Base-by-base conservation (phyloP, 352 stramenopile species). In the Phytophthora boehmeriae region DNA sequence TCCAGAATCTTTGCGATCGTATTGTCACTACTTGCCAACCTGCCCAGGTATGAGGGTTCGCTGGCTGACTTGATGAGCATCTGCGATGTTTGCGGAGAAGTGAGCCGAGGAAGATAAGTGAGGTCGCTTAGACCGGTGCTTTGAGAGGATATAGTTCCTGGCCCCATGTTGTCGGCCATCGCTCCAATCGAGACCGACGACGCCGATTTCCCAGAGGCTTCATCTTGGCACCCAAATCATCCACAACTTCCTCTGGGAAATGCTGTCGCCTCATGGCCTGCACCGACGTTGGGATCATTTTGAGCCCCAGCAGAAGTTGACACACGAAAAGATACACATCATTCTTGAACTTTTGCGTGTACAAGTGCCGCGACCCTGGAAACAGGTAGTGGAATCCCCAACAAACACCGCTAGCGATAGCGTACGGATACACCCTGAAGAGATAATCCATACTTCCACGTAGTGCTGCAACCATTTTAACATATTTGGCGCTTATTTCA, bases 371-470 rank as follows among this genome's bases (percentile, higher is more conserved):
- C 5, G 88, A 96, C 6, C 86, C 89, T 1, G 89, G 88, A 60
- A 95, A 97, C 8, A 95, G 70, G 48, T 96, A 96, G 68, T 95
- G 75, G 52, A 97, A 93, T 6, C 85, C 87, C 75, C 80, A 94
- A 64, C 81, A 90, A 23, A 96, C 78, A 8, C 68, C 74, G 27
- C 89, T 92, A 1, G 86, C 76, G 50, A 96, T 66, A 1, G 87
- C 82, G 63, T 95, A 97, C 38, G 89, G 89, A 50, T 95, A 96
- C n/a, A 95, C 76, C 19, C 83, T 77, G 67, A 96, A 96, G 62
- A 96, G 79, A 55, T 95, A 89, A 66, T 97, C 89, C 50, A 85
- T 88, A 59, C 78, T 92, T 32, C 73, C 73, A 16, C 78, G 86
- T 38, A 96, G 72, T 16, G 68, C 63, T 46, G 78, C 73, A 10